Base-by-base conservation (phyloP, 306 rosid genomes). In the Dryas octopetala region DNA sequence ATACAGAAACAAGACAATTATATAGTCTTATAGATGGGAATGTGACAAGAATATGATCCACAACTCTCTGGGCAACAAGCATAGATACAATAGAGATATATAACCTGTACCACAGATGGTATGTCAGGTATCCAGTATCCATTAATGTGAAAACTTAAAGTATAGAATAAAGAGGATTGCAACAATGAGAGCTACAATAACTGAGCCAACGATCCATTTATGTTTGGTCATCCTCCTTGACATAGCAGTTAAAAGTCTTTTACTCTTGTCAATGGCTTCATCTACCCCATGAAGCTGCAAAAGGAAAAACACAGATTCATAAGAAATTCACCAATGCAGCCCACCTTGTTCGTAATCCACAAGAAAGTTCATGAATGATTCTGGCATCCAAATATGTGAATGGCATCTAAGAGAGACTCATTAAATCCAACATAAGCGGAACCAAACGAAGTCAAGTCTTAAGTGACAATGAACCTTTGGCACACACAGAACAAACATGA, bases 241-340 rank as follows among this genome's bases (percentile, higher is more conserved):
- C 96, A 92, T 92, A 73, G 93, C 78, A 46, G 89, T 82, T 41
- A 92, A 77, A 55, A 89, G 90, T 79, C 69, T 89, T 78, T 92
- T 92, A 74, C 97, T 92, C 88, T 92, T 92, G 89, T 92, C 97
- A 19, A 92, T 92, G 82, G 93, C 96, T 59, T 92, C 93, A 51
- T 92, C 97, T 55, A 92, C 74, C 53, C 88, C 91, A 54, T 89
- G 86, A 84, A 92, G 97, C 97, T 92, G 91, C 85, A 77, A 86
- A n/a, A 45, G 62, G 32, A 12, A 13, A 5, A 57, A 12, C 9
- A 5, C 46, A 40, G 3, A 8, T 9, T 0, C 46, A 45, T 68
- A 70, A 68, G 46, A 13, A 66, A 83, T 74, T 45, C 48, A 46
- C 74, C 17, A 62, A 63, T 51, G 53, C 74, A 38, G 59, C 16